Evolutionary conservation across 768 basidiomycete species (phyloP), one percentile per base, ranked within the genome.

Genomic region (Cantharellus anzutake): DNA sequence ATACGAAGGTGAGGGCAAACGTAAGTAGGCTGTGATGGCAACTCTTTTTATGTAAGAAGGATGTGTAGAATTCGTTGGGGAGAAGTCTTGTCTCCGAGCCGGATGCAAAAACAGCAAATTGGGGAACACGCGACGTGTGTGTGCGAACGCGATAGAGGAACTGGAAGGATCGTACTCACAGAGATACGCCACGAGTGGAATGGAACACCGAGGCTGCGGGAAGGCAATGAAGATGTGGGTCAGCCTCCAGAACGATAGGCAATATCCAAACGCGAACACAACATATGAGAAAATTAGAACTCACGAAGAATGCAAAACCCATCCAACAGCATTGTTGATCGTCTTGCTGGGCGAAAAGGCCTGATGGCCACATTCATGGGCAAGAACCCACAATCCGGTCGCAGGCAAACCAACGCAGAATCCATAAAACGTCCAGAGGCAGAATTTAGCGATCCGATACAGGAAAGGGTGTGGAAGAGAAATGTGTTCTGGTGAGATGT

Each of bases 161-260:
- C 20, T 29, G 20, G 5, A 38, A 60, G 58, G 35, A 35, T 38
- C 40, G 40, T 16, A 66, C 68, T 60, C 57, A 71, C 69, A 2
- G 82, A 83, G 68, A 96, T 89, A 63, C 90, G 79, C 94, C 93
- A 98, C 3, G 90, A 87, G 68, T 97, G 91, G 73, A 90, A 99
- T 3, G 94, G 94, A 11, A 98, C 94, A 55, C 93, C 84, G 60
- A 97, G 80, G 58, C 88, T 89, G 37, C 5, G 63, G 40, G 66
- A 20, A 56, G 41, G 51, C 50, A 57, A 11, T 52, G 14, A 69
- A 67, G 66, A 29, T 29, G 20, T 29, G 20, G 20, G 20, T 29
- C 20, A 29, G 20, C 20, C 20, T 29, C 20, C 20, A 29, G 20
- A 29, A 29, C 20, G 20, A 29, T 29, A 29, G 0, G 20, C 20